Evolutionary conservation across 208 protist genomes (phyloP).

Genomic region (Porcisia hertigi): DNA sequence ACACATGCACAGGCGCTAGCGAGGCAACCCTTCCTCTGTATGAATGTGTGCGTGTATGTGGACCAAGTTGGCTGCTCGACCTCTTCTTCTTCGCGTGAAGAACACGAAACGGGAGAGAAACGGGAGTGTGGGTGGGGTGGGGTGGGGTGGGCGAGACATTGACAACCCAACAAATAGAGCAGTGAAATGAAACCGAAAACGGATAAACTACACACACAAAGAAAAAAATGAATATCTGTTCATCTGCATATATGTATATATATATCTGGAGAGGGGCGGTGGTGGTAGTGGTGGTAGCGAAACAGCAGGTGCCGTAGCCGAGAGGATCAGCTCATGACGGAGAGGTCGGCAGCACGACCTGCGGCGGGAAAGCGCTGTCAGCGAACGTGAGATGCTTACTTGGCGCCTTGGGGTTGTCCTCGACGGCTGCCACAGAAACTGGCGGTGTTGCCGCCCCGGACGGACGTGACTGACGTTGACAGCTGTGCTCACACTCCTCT

Average conservation of each 20-base stretch:
- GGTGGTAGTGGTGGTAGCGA: no score
- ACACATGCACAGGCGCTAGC: background rate
- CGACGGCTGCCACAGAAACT: background rate
- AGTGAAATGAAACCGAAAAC: conserved; percentile 1
- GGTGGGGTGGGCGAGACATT: no score
- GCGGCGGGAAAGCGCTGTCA: background rate
- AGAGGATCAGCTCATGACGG: background rate
- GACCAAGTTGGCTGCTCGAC: no score
- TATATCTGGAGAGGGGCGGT: background rate
- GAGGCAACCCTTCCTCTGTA: no score
- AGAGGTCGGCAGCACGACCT: background rate
- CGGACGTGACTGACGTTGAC: background rate
- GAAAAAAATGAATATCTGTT: no score
- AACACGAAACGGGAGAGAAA: no score
- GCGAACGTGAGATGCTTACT: conserved; percentile 9
- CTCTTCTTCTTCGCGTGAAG: no score
- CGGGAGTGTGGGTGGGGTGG: no score
- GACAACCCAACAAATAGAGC: background rate
- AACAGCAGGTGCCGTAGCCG: background rate
- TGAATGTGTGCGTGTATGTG: no score
- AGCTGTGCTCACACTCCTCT: background rate
- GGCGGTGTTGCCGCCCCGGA: conserved; percentile 8
- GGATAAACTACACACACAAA: background rate
- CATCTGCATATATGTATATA: background rate
- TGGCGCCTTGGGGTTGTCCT: background rate